Evolutionary conservation across 345 rosid genomes (phyloP).

Genomic region (Salix viminalis): DNA sequence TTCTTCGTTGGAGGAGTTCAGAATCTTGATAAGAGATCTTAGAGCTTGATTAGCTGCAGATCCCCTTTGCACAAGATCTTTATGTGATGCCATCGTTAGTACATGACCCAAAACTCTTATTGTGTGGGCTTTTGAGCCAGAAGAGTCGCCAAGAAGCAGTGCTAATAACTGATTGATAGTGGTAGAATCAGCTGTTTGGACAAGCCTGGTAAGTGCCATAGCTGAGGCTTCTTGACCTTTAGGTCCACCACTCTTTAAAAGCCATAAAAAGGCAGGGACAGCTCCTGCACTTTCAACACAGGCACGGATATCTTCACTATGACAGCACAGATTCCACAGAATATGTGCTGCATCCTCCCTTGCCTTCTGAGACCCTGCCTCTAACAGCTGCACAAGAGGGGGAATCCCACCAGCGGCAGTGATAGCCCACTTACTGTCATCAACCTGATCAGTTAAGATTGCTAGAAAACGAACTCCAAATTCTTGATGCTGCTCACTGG

Average conservation of each 20-base stretch:
- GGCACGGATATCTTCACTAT: constrained; percentile 82
- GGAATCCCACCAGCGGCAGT: constrained; percentile 98
- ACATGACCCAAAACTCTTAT: constrained; percentile 77
- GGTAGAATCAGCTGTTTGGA: constrained; percentile 68
- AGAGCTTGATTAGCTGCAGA: constrained; percentile 80
- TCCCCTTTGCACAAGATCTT: constrained; percentile 57
- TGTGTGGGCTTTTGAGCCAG: constrained; percentile 54
- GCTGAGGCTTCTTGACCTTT: constrained; percentile 74
- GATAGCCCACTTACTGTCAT: constrained; percentile 95
- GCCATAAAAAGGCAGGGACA: constrained; percentile 72
- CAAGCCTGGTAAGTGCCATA: constrained; percentile 60
- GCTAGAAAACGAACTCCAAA: constrained; percentile 64
- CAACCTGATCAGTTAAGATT: constrained; percentile 69
- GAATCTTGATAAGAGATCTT: constrained; percentile 62
- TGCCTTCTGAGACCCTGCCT: constrained; percentile 77
- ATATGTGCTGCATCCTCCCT: constrained; percentile 73
- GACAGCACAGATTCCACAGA: constrained; percentile 75
- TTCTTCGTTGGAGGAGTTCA: constrained; percentile 69
- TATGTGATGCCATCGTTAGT: constrained; percentile 56
- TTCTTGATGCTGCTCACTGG: constrained; percentile 90
- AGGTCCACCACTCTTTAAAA: constrained; percentile 60
- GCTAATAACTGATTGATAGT: constrained; percentile 74
- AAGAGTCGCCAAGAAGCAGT: constrained; percentile 60
- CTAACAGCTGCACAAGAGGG: constrained; percentile 78
- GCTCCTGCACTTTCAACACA: constrained; percentile 93